Percentiles rank a stretch among this genome's conserved stretches.
phyloP scores from a whole-genome alignment of 805 yeast species.

The Pichia sporocuriosa region DNA sequence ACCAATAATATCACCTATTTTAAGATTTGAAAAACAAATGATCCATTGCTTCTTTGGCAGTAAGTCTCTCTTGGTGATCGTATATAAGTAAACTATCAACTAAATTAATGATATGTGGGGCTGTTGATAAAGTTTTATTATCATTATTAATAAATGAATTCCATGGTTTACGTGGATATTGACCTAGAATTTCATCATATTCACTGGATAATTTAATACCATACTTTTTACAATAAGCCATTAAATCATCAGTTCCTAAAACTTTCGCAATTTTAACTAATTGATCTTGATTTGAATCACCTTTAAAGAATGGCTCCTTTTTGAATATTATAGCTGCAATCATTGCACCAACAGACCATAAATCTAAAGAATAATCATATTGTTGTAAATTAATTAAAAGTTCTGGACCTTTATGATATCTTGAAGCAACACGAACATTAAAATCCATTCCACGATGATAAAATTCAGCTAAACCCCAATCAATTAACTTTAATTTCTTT shows the following conservation, averaged over 20 bases:
- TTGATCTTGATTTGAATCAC: constrained; percentile 87
- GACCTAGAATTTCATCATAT: constrained; percentile 67
- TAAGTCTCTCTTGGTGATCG: constrained; percentile 82
- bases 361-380: constrained; percentile 82
- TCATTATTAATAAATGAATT: constrained; percentile 48
- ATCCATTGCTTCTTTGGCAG: constrained; percentile 82
- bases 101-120: constrained; percentile 57
- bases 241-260: constrained; percentile 73
- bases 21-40: constrained; percentile 38
- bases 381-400: constrained; percentile 72
- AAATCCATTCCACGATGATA: constrained; percentile 86
- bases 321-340: constrained; percentile 82
- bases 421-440: constrained; percentile 86
- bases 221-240: constrained; percentile 61
- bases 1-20: too few relatives aligned
- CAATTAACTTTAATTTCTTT: constrained; percentile 65
- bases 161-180: constrained; percentile 65
- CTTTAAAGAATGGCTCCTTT: constrained; percentile 89
- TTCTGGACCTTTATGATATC: constrained; percentile 92
- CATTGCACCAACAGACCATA: constrained; percentile 93
- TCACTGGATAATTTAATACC: constrained; percentile 65
- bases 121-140: constrained; percentile 44
- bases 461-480: constrained; percentile 94
- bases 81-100: constrained; percentile 68
- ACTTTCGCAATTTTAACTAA: constrained; percentile 84